Evolutionary conservation across 805 yeast species (phyloP).

Genomic region (Metschnikowia kofuensis): DNA sequence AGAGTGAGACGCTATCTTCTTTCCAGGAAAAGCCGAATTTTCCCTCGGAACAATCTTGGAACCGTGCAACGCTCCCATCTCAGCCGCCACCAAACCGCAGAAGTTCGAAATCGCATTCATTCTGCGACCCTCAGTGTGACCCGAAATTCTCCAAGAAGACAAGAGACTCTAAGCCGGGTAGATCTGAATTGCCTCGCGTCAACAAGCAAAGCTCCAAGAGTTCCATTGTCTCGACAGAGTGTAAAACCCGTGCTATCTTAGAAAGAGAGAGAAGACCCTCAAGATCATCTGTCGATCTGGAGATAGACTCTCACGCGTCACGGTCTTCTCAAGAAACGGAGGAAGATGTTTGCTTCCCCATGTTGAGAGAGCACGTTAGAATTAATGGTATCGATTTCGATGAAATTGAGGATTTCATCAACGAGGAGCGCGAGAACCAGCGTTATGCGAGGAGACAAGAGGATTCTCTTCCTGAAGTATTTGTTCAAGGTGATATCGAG

Average conservation of each 20-base stretch:
- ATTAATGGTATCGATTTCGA: conserved; percentile 84
- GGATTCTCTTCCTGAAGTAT: conserved; percentile 18
- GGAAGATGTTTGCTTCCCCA: conserved; percentile 96
- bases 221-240: conserved; percentile 11
- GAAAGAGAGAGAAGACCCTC: conserved; percentile 35
- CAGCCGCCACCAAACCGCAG: conserved; percentile 21
- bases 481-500: neutral
- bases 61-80: neutral
- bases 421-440: conserved; percentile 53
- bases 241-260: conserved; percentile 15
- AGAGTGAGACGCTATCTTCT: conserved; percentile 30
- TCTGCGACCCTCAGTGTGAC: conserved; percentile 37
- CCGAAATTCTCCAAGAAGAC: conserved; percentile 7
- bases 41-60: neutral
- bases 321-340: conserved; percentile 87
- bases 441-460: conserved; percentile 2
- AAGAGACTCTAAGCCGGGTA: conserved; percentile 10
- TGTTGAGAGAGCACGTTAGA: conserved; percentile 60
- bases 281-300: conserved; percentile 50
- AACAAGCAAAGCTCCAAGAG: conserved; percentile 21
- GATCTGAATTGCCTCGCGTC: conserved; percentile 29
- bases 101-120: conserved; percentile 36
- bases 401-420: conserved; percentile 80
- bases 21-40: conserved; percentile 16
- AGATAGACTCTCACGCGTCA: conserved; percentile 69